phyloP scores from a whole-genome alignment of 768 basidiomycete genomes.

The Mycena polygramma region DNA sequence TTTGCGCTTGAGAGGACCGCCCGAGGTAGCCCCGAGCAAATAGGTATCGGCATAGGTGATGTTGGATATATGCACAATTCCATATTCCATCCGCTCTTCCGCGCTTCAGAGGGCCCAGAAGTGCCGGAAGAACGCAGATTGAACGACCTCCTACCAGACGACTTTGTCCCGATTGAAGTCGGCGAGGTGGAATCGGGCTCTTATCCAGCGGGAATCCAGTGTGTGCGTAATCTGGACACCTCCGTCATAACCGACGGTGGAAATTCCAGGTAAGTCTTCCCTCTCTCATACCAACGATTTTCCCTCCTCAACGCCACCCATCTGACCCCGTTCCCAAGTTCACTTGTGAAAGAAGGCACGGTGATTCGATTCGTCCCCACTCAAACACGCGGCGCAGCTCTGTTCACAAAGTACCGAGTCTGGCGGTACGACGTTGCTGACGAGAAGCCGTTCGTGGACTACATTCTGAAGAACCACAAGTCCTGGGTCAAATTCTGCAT shows the following conservation, averaged over 20 bases:
- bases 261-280: background rate
- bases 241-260: background rate
- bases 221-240: background rate
- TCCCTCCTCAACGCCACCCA: too few relatives aligned
- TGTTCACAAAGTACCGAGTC: conserved; percentile 3
- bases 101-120: background rate
- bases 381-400: background rate
- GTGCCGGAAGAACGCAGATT: too few relatives aligned
- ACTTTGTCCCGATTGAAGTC: background rate
- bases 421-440: background rate
- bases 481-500: background rate
- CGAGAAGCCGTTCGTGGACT: background rate
- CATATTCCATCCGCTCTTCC: background rate
- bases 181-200: background rate
- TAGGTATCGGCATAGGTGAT: background rate
- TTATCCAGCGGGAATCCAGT: background rate
- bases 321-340: background rate
- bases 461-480: conserved; percentile 1
- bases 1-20: too few relatives aligned
- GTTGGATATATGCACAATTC: background rate
- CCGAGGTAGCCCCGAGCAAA: background rate
- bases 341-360: background rate
- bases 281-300: too few relatives aligned
- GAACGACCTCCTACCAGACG: background rate
- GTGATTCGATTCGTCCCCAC: background rate